Base-by-base conservation (phyloP, 768 basidiomycete genomes). In the Tylopilus subfusipes region DNA sequence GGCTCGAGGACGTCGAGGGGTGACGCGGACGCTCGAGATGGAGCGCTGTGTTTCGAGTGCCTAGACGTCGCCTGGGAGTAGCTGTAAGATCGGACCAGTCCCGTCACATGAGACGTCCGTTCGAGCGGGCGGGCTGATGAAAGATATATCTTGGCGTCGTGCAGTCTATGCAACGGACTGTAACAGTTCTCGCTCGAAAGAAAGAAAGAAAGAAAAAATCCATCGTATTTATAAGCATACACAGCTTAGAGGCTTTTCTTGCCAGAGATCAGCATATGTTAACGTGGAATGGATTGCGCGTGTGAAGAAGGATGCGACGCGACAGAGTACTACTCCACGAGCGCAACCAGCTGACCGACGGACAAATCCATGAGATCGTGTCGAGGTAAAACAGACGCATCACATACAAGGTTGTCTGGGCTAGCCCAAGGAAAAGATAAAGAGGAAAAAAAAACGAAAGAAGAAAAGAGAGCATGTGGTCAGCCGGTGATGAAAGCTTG, bases 1-100 rank as follows among this genome's bases (percentile, higher is more conserved):
- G 67, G 72, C 22, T 63, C 44, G 53, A 38, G 40, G 47, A 42
- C 11, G 30, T 57, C 19, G 51, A 62, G 22, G 59, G 39, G 12
- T 59, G 48, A 56, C 22, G 6, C 9, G n/a, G 4, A 5, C 18
- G n/a, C n/a, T n/a, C n/a, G n/a, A n/a, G n/a, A n/a, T 36, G 34
- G 34, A 36, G 34, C 9, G 9, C n/a, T 19, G n/a, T 19, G 9
- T 11, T 19, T 6, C n/a, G n/a, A n/a, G 38, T 38, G 8, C n/a
- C 7, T 38, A 38, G 38, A 38, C n/a, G 19, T n/a, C 9, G 9
- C n/a, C n/a, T 19, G n/a, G 38, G n/a, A 38, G n/a, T n/a, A 30
- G 7, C 25, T 3, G 7, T 27, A 27, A 27, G 7, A 4, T 27
- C n/a, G n/a, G n/a, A n/a, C n/a, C n/a, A n/a, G n/a, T n/a, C n/a